Percentiles rank a stretch among this genome's conserved stretches.
Evolutionary conservation across 2,329 filamentous ascomycete species (phyloP).

Genomic region (Colletotrichum gloeosporioides): DNA sequence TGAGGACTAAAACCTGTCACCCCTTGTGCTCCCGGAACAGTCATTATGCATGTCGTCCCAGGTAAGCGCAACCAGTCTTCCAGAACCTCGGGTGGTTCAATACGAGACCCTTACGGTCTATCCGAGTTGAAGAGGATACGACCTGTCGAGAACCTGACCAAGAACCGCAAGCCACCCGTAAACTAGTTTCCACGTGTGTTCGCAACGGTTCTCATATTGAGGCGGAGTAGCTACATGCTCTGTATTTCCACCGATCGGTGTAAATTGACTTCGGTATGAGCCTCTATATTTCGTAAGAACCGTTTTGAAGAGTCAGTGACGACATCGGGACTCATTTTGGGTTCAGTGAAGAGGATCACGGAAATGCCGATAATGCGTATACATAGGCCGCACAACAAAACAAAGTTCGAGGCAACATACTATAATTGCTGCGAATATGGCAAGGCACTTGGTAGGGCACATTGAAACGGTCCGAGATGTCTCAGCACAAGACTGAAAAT

Average conservation of each 20-base stretch:
- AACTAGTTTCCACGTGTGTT: neutral
- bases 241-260: neutral
- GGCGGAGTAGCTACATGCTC: neutral
- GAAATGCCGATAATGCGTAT: neutral
- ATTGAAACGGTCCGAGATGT: neutral
- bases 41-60: neutral
- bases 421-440: neutral
- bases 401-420: neutral
- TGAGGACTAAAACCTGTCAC: neutral
- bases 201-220: neutral
- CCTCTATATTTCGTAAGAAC: neutral
- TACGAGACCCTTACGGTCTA: neutral
- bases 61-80: neutral
- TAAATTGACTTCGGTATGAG: neutral
- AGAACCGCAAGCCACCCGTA: neutral
- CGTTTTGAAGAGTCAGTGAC: neutral
- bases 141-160: neutral
- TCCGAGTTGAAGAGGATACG: neutral
- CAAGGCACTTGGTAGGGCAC: neutral
- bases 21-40: neutral
- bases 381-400: neutral
- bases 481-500: neutral
- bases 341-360: neutral
- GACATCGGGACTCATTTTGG: neutral
- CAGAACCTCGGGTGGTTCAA: neutral